Percentiles rank a stretch among this genome's conserved stretches.
Evolutionary conservation across 176 grass and related monocot genomes (phyloP).

Genomic region (Zoysia pacifica): DNA sequence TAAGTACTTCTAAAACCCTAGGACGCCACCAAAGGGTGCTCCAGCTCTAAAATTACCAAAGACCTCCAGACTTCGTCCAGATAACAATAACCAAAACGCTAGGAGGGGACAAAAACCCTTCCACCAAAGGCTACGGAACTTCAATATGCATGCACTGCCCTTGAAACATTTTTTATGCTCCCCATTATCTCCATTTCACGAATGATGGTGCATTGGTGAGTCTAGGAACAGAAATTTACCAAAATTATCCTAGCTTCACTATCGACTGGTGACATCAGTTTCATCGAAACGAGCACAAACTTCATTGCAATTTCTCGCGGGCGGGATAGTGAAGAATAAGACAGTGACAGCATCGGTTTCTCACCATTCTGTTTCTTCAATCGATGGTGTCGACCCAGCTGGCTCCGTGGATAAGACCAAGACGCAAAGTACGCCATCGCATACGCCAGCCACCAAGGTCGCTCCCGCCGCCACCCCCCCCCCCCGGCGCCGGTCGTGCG

Average conservation of each 20-base stretch:
- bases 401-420: not conserved
- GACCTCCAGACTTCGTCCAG: not conserved
- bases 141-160: not conserved
- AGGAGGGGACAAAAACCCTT: no score
- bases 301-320: not conserved
- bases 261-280: not conserved
- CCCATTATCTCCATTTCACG: not conserved
- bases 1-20: not conserved
- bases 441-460: not conserved
- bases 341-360: not conserved
- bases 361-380: slow-evolving; percentile 4
- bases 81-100: not conserved
- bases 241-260: not conserved
- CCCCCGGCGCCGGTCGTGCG: not conserved
- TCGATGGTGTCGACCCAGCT: not conserved
- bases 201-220: no score
- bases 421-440: not conserved
- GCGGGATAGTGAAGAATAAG: not conserved
- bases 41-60: not conserved
- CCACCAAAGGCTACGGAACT: not conserved
- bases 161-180: not conserved
- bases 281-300: not conserved
- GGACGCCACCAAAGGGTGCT: not conserved
- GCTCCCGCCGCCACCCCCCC: no score
- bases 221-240: no score